Conservation (phyloP, 371 early-diverging fungal genomes). For the Mortierella sp. region DNA sequence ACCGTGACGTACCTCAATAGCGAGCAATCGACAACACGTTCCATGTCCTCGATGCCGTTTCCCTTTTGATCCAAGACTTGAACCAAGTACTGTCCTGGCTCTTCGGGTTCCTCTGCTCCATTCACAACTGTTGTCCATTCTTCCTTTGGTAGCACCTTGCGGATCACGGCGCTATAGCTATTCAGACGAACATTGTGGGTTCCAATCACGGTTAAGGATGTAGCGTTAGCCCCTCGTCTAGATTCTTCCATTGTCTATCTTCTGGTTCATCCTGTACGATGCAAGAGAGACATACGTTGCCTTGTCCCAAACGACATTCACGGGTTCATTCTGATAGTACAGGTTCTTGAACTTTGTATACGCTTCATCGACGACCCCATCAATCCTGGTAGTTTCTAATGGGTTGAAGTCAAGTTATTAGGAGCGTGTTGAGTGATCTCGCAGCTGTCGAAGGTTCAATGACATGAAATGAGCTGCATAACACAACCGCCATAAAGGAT, state of each 20-base stretch:
- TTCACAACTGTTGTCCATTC: conserved; percentile 36
- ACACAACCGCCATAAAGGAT: not conserved
- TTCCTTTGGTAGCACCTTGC: conserved; percentile 35
- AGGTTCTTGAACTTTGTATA: conserved; percentile 58
- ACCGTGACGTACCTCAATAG: no score
- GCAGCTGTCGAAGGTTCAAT: no score
- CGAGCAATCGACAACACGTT: conserved; percentile 42
- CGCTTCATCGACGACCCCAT: conserved; percentile 64
- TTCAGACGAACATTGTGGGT: no score
- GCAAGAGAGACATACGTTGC: conserved; percentile 15
- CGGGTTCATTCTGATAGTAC: conserved; percentile 59
- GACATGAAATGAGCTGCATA: no score
- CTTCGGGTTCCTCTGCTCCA: conserved; percentile 26
- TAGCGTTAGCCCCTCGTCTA: no score
- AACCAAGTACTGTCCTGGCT: conserved; percentile 46
- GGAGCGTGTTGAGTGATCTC: no score
- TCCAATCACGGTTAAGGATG: no score
- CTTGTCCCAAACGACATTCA: conserved; percentile 62
- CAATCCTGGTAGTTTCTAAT: conserved; percentile 66
- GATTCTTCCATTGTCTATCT: no score
- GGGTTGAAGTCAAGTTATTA: no score
- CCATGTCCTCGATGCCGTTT: conserved; percentile 32
- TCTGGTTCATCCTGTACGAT: not conserved
- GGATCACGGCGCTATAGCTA: conserved; percentile 39
- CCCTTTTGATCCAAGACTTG: conserved; percentile 34